phyloP scores from a whole-genome alignment of 805 yeast genomes.

The Kurtzmaniella fragi region DNA sequence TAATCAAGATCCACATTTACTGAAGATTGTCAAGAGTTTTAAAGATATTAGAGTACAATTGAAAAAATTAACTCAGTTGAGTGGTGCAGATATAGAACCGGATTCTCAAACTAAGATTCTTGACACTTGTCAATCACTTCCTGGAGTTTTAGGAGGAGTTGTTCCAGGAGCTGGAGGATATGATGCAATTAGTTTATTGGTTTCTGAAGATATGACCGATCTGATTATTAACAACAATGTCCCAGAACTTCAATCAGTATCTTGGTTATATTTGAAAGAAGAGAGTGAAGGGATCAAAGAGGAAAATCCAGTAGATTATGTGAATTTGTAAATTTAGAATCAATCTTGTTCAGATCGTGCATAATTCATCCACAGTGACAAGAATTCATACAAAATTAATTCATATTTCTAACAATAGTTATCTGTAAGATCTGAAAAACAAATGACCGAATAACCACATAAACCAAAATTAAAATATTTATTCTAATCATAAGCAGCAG shows the following conservation, averaged over 20 bases:
- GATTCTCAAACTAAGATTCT: constrained; percentile 63
- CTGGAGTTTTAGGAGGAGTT: constrained; percentile 90
- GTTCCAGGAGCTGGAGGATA: constrained; percentile 99
- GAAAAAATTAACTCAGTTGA: constrained; percentile 51
- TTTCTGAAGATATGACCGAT: constrained; percentile 41
- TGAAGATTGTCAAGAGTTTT: constrained; percentile 36
- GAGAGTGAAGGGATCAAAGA: constrained; percentile 53
- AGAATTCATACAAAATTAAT: too few species aligned
- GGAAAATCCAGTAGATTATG: constrained; percentile 38
- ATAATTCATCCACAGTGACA: too few species aligned
- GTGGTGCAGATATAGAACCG: constrained; percentile 92
- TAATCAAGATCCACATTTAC: constrained; percentile 14
- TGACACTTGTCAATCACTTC: constrained; percentile 41
- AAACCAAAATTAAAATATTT: too few species aligned
- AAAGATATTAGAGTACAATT: constrained; percentile 51
- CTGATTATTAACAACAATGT: constrained; percentile 16
- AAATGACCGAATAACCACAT: too few species aligned
- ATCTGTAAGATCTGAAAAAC: too few species aligned
- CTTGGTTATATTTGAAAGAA: constrained; percentile 67
- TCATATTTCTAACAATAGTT: too few species aligned
- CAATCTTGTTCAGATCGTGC: too few species aligned
- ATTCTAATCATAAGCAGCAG: too few species aligned
- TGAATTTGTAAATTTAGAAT: constrained; percentile 6
- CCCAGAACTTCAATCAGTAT: constrained; percentile 40
- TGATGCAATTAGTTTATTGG: constrained; percentile 82